Evolutionary conservation across 768 basidiomycete genomes (phyloP).

Genomic region (Ephemerocybe angulata): DNA sequence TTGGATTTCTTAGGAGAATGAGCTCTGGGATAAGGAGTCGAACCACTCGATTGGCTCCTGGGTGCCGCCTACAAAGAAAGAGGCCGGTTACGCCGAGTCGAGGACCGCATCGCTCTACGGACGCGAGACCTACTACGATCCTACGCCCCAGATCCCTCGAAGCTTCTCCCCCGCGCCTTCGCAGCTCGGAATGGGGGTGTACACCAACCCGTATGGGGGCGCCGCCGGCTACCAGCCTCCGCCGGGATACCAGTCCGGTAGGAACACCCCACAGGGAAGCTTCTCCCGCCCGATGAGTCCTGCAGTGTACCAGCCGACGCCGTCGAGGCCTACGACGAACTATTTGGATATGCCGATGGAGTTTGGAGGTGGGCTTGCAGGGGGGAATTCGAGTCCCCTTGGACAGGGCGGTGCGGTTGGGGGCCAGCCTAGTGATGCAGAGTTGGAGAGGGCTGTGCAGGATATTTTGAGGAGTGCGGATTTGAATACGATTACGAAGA

Average conservation of each 20-base stretch:
- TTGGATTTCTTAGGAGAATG: conserved; percentile 64
- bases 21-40: conserved; percentile 96
- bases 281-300: conserved; percentile 34
- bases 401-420: conserved; percentile 23
- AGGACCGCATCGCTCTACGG: conserved; percentile 80
- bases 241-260: conserved; percentile 73
- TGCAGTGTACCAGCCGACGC: conserved; percentile 56
- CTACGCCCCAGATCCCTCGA: conserved; percentile 26
- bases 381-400: conserved; percentile 34
- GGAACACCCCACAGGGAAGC: conserved; percentile 68
- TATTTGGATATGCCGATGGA: conserved; percentile 69
- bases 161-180: conserved; percentile 74
- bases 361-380: conserved; percentile 46
- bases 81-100: conserved; percentile 71
- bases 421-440: conserved; percentile 57
- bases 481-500: conserved; percentile 88
- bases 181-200: conserved; percentile 47
- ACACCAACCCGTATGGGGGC: background rate
- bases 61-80: conserved; percentile 67
- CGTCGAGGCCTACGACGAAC: conserved; percentile 69
- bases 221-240: conserved; percentile 33
- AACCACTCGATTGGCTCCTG: conserved; percentile 94
- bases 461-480: conserved; percentile 75
- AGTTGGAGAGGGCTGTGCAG: conserved; percentile 73
- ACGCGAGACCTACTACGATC: conserved; percentile 84